Evolutionary conservation across 139 green algal species (phyloP).

Genomic region (Dunaliella primolecta): DNA sequence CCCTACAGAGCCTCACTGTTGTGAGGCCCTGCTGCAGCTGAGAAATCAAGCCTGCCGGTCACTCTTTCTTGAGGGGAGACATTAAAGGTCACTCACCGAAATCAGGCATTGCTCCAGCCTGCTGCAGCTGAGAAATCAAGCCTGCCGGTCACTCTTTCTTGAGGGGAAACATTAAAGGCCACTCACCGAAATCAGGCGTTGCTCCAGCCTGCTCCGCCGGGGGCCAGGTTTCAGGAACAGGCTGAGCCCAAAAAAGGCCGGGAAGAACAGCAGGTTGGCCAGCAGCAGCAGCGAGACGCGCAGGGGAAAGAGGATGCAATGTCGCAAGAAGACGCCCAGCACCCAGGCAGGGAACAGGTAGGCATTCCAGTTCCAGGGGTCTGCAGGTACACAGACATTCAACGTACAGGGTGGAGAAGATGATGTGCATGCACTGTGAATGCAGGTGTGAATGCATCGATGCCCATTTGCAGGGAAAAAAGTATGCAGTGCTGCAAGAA

Average conservation of each 20-base stretch:
- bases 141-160: too few relatives aligned
- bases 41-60: too few relatives aligned
- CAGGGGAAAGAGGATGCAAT: constrained; percentile 54
- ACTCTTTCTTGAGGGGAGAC: too few relatives aligned
- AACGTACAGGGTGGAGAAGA: too few relatives aligned
- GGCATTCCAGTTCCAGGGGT: constrained; percentile 97
- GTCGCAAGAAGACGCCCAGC: constrained; percentile 44
- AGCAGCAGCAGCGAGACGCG: constrained; percentile 69
- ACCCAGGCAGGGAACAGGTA: constrained; percentile 94
- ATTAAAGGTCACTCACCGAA: too few relatives aligned
- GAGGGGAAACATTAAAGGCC: too few relatives aligned
- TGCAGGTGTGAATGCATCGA: too few relatives aligned
- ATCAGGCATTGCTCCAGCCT: constrained; percentile 44
- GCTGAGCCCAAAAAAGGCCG: constrained; percentile 72
- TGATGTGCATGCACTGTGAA: too few relatives aligned
- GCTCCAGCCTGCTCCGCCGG: constrained; percentile 34
- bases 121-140: not conserved
- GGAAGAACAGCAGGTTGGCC: constrained; percentile 74
- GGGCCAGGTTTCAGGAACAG: constrained; percentile 32
- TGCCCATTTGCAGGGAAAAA: constrained; percentile 56
- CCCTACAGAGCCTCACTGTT: too few relatives aligned
- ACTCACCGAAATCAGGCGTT: constrained; percentile 38
- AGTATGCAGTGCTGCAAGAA: constrained; percentile 47
- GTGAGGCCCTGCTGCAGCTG: too few relatives aligned
- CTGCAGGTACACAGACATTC: too few relatives aligned